phyloP scores from a whole-genome alignment of 2,329 filamentous ascomycete genomes.

The Phialophora verrucosa region DNA sequence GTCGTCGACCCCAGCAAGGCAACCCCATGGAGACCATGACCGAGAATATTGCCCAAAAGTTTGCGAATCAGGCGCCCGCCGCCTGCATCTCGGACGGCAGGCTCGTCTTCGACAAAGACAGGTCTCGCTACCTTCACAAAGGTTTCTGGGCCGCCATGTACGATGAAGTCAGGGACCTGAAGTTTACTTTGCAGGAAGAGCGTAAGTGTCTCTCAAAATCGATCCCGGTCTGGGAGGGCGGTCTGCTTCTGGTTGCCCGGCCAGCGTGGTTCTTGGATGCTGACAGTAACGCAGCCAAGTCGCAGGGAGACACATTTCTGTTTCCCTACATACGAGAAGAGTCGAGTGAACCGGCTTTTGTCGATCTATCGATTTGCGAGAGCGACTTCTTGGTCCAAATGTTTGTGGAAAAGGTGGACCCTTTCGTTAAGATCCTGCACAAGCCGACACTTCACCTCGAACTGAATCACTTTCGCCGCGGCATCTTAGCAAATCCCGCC shows the following conservation, averaged over 20 bases:
- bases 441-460: conserved; percentile 22
- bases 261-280: too few relatives aligned
- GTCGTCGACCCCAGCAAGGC: conserved; percentile 15
- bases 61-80: not conserved
- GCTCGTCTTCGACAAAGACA: conserved; percentile 20
- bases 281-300: not conserved
- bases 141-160: conserved; percentile 26
- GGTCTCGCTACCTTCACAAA: conserved; percentile 24
- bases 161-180: conserved; percentile 25
- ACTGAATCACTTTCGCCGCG: conserved; percentile 26
- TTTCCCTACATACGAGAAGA: conserved; percentile 7
- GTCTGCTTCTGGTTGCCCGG: not conserved
- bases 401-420: conserved; percentile 25
- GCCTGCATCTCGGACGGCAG: conserved; percentile 5
- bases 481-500: not conserved
- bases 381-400: conserved; percentile 22
- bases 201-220: not conserved
- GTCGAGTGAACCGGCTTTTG: not conserved
- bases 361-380: conserved; percentile 10
- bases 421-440: conserved; percentile 22
- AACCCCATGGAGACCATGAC: conserved; percentile 21
- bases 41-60: conserved; percentile 14
- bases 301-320: conserved; percentile 6
- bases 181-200: conserved; percentile 18
- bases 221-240: not conserved